Percentiles rank a stretch among this genome's conserved stretches.
Evolutionary conservation across 2,329 filamentous ascomycete genomes (phyloP).

Genomic region (Escovopsis sp.): DNA sequence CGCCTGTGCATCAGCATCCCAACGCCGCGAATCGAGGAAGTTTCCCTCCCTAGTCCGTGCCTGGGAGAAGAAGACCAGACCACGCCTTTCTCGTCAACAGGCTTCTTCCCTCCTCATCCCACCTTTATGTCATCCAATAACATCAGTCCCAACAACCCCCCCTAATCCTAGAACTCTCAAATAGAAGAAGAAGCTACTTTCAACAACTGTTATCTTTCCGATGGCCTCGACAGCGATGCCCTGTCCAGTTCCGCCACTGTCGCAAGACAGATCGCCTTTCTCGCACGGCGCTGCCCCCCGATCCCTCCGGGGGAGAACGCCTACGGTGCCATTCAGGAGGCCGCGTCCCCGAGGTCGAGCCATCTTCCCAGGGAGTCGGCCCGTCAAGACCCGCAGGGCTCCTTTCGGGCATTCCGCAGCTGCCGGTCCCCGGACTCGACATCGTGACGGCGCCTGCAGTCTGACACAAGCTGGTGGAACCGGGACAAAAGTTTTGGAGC

Average conservation of each 20-base stretch:
- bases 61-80: too few species aligned
- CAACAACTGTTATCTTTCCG: constrained; percentile 2
- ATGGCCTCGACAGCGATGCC: constrained; percentile 14
- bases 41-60: too few species aligned
- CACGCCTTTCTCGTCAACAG: background rate
- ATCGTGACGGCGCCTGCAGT: background rate
- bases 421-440: constrained; percentile 1
- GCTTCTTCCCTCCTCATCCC: too few species aligned
- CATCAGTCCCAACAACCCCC: background rate
- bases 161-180: background rate
- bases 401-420: constrained; percentile 2
- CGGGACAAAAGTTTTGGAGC: too few species aligned
- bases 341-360: constrained; percentile 13
- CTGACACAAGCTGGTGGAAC: too few species aligned
- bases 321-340: constrained; percentile 7
- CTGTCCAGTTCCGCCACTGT: constrained; percentile 8
- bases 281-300: constrained; percentile 7
- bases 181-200: constrained; percentile 7
- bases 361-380: constrained; percentile 12
- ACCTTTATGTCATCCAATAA: too few species aligned
- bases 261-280: constrained; percentile 9
- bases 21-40: too few species aligned
- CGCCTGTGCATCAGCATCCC: too few species aligned
- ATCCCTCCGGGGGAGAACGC: background rate
- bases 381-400: constrained; percentile 10